Evolutionary conservation across 1,139 yeast species (phyloP).

Genomic region (Lizanozyma gosingica): DNA sequence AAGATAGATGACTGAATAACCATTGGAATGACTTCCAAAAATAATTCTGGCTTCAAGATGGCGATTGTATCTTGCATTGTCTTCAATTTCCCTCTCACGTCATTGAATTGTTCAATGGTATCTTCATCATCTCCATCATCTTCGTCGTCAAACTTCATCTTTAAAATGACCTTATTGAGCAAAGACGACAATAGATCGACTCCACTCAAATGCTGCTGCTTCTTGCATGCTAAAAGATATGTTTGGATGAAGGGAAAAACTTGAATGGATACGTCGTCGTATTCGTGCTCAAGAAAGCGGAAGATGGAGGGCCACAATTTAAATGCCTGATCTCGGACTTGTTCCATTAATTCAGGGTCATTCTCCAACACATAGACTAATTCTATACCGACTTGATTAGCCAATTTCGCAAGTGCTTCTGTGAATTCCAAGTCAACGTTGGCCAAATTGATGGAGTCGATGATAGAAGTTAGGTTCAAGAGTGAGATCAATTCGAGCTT

Average conservation of each 20-base stretch:
- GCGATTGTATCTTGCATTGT: constrained; percentile 83
- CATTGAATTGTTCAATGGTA: constrained; percentile 67
- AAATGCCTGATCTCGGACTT: constrained; percentile 20
- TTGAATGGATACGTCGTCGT: constrained; percentile 81
- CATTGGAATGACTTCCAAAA: constrained; percentile 57
- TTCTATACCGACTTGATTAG: constrained; percentile 71
- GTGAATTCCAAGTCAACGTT: constrained; percentile 57
- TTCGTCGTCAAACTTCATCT: constrained; percentile 72
- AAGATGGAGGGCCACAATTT: constrained; percentile 65
- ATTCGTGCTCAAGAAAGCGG: constrained; percentile 66
- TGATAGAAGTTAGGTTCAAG: constrained; percentile 53
- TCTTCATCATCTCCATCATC: constrained; percentile 67
- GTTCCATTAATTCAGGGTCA: constrained; percentile 39
- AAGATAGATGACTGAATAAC: constrained; percentile 57
- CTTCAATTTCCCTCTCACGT: constrained; percentile 64
- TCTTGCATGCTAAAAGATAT: constrained; percentile 64
- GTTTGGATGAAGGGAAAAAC: constrained; percentile 75
- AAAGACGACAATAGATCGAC: constrained; percentile 52
- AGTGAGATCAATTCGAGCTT: constrained; percentile 70
- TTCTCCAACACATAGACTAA: constrained; percentile 54
- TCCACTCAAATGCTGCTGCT: constrained; percentile 27
- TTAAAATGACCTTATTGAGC: constrained; percentile 60
- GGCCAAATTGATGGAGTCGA: constrained; percentile 31
- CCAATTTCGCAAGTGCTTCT: constrained; percentile 67
- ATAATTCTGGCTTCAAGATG: constrained; percentile 61